A percentile compares a stretch with the other conserved stretches of the same genome.
These are phyloP conservation scores for Scenedesmus sp. DNA, from an alignment of 163 green algal species.

Conservation along the genomic window DNA sequence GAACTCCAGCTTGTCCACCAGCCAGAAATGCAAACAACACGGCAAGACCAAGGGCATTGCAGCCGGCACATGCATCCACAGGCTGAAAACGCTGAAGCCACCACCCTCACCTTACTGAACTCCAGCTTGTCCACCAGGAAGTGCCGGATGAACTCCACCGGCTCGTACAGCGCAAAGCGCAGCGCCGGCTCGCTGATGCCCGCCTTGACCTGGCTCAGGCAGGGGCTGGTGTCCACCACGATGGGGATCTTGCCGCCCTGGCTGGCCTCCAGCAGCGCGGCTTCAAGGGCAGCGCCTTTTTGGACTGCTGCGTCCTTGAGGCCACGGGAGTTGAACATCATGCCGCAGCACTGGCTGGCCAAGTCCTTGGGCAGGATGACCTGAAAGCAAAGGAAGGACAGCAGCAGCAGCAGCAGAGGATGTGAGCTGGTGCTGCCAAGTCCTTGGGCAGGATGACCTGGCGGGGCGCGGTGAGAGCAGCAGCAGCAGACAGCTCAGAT, in stretches of 20 bases:
- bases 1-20: no score
- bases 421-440: no score
- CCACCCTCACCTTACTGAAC: slow-evolving; percentile 76
- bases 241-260: slow-evolving; percentile 89
- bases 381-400: slow-evolving; percentile 62
- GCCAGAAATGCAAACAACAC: no score
- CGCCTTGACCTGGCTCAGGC: slow-evolving; percentile 79
- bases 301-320: slow-evolving; percentile 83
- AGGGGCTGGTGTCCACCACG: slow-evolving; percentile 94
- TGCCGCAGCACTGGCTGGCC: slow-evolving; percentile 88
- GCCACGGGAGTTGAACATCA: slow-evolving; percentile 96
- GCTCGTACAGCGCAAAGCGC: slow-evolving; percentile 94
- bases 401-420: background rate
- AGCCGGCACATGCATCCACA: no score
- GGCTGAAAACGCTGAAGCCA: no score
- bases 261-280: slow-evolving; percentile 80
- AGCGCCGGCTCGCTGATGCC: slow-evolving; percentile 80
- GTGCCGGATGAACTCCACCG: slow-evolving; percentile 94
- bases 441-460: background rate
- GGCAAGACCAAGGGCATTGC: no score
- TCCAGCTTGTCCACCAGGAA: slow-evolving; percentile 97
- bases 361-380: slow-evolving; percentile 92
- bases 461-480: no score
- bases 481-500: no score
- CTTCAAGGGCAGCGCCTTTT: slow-evolving; percentile 79